Conservation (phyloP, 2,329 filamentous ascomycete genomes). For the Teratosphaeria viscida region DNA sequence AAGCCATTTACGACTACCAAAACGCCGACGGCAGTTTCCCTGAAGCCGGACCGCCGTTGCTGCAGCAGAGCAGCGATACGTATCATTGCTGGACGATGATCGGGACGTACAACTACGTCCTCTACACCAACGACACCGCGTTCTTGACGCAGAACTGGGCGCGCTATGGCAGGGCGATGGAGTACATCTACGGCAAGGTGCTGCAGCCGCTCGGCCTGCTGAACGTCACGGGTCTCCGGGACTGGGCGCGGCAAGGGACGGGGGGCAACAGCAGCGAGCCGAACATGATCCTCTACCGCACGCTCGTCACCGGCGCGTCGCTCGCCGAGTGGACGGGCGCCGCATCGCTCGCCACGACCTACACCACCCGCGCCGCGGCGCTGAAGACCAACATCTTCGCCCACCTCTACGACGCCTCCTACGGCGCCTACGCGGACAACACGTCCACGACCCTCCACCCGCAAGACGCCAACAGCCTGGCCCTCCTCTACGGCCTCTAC, state of each 20-base stretch:
- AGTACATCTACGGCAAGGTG: slow-evolving; percentile 33
- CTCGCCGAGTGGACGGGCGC: slow-evolving; percentile 32
- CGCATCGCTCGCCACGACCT: slow-evolving; percentile 31
- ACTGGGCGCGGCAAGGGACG: slow-evolving; percentile 42
- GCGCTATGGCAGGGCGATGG: slow-evolving; percentile 33
- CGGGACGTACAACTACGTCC: slow-evolving; percentile 35
- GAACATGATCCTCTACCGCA: slow-evolving; percentile 40
- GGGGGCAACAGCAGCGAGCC: slow-evolving; percentile 38
- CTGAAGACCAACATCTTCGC: slow-evolving; percentile 15
- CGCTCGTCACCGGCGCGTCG: slow-evolving; percentile 36
- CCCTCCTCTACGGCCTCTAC: slow-evolving; percentile 30
- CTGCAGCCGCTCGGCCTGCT: slow-evolving; percentile 33
- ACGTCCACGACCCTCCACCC: slow-evolving; percentile 32
- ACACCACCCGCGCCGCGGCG: slow-evolving; percentile 27
- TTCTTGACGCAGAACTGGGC: slow-evolving; percentile 34
- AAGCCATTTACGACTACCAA: slow-evolving; percentile 37
- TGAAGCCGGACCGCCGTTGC: slow-evolving; percentile 30
- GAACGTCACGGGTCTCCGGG: slow-evolving; percentile 35
- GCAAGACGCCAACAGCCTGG: slow-evolving; percentile 44
- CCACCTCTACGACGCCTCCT: slow-evolving; percentile 22
- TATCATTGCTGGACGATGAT: slow-evolving; percentile 44
- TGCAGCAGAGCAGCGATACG: slow-evolving; percentile 31
- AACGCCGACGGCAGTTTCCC: slow-evolving; percentile 28
- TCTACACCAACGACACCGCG: slow-evolving; percentile 27
- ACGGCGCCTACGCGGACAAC: slow-evolving; percentile 29